Base-by-base conservation (phyloP, 225 moss, liverwort and hornwort species). In the Takakia lepidozioides region DNA sequence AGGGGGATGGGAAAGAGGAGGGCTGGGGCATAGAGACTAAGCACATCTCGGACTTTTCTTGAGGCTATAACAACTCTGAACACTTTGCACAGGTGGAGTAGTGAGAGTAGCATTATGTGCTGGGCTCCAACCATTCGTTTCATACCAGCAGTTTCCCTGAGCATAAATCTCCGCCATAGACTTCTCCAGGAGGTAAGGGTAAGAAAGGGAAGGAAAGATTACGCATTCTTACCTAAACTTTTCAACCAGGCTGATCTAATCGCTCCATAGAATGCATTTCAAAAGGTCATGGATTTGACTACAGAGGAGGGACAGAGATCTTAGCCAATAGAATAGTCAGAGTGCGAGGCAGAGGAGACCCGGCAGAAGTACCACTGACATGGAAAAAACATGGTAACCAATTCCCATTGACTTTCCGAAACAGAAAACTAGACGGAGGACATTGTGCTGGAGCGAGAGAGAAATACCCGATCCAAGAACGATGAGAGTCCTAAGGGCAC, bases 391-490 rank as follows among this genome's bases (percentile, higher is more conserved):
- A 18, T 10, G 6, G 18, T 5, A 28, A 14, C 13, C 5, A 5
- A 17, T 9, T 16, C 27, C 14, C 16, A n/a, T n/a, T 8, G 3
- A 14, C 29, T 2, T 20, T 7, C 27, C 0, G 27, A 17, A 4
- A 21, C 18, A 38, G 4, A 27, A 39, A 26, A 54, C 6, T 20
- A 36, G 17, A 14, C 3, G 20, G 29, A 15, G 19, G 18, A 38
- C 16, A 5, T 3, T 25, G n/a, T n/a, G n/a, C n/a, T n/a, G n/a
- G n/a, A n/a, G 38, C 19, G 20, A 25, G 6, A 39, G 17, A 2
- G 4, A 14, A n/a, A 26, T 25, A 76, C 82, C 82, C 22, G 82
- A 82, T 70, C 82, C 82, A 43, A 82, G 44, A 53, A 77, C 82
- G n/a, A 82, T 60, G 4, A 82, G 57, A 11, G 77, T 82, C 20